Evolutionary conservation across 192 early-diverging fungal genomes (phyloP).

Genomic region (Pilaira anomala): DNA sequence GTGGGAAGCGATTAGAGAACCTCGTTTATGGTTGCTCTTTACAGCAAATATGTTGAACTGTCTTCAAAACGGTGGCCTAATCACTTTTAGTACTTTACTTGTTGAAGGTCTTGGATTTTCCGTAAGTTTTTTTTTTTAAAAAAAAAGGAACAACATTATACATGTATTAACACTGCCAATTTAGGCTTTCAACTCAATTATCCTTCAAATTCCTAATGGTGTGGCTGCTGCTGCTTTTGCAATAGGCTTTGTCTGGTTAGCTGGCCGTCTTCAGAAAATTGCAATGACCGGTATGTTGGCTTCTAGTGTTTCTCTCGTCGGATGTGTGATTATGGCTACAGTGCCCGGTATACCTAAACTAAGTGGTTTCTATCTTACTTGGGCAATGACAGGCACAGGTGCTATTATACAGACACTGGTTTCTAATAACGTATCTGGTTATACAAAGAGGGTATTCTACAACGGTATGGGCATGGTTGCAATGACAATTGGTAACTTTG

Average conservation of each 20-base stretch:
- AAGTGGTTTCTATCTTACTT: slow-evolving; percentile 12
- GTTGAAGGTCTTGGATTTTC: slow-evolving; percentile 20
- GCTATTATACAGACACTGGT: neutral
- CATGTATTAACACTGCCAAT: too few species aligned
- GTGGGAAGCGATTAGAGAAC: slow-evolving; percentile 25
- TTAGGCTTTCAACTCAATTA: neutral
- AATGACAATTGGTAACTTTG: slow-evolving; percentile 20
- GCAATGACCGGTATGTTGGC: neutral
- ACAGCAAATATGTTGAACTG: neutral
- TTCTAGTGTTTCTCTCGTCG: neutral
- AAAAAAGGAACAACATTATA: too few species aligned
- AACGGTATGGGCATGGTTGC: slow-evolving; percentile 3
- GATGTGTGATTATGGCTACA: slow-evolving; percentile 8
- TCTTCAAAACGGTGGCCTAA: slow-evolving; percentile 26
- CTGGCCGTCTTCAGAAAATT: neutral
- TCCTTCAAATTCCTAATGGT: slow-evolving; percentile 13
- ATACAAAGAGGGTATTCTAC: slow-evolving; percentile 15
- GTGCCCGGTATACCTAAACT: slow-evolving; percentile 7
- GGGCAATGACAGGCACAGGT: slow-evolving; percentile 4
- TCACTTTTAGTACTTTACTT: slow-evolving; percentile 19
- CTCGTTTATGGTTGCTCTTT: slow-evolving; percentile 17
- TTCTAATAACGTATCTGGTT: slow-evolving; percentile 13
- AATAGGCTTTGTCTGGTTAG: neutral
- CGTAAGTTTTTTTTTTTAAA: slow-evolving; percentile 12
- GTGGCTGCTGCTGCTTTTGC: neutral